Evolutionary conservation across 768 basidiomycete species (phyloP).

Genomic region (Suillus weaverae): DNA sequence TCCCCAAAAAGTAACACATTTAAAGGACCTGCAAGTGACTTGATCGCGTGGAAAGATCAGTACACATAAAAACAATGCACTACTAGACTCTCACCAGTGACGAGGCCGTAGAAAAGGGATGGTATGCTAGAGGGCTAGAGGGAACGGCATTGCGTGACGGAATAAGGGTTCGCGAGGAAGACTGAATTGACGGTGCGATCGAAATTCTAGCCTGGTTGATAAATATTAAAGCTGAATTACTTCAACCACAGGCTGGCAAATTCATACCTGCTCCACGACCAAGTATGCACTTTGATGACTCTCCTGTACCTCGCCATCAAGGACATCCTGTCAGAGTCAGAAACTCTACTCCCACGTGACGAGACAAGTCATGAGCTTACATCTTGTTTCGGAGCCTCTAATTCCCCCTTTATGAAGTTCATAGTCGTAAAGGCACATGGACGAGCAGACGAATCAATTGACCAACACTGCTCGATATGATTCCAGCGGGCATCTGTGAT

Average conservation of each 20-base stretch:
- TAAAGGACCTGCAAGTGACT: not conserved
- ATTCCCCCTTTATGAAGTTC: not conserved
- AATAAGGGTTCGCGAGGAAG: not conserved
- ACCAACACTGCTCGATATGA: slow-evolving; percentile 1
- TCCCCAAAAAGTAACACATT: slow-evolving; percentile 48
- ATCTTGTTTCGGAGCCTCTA: not conserved
- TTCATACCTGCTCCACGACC: not conserved
- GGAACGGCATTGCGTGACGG: not conserved
- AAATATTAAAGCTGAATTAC: not conserved
- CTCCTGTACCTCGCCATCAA: not conserved
- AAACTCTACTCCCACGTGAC: not conserved
- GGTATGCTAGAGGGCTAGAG: not conserved
- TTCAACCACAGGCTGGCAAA: not conserved
- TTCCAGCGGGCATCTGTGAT: not conserved
- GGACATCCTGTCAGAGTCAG: not conserved
- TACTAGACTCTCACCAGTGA: not conserved
- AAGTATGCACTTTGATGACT: not conserved
- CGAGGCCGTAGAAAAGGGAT: not conserved
- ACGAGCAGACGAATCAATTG: not conserved
- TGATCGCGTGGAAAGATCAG: not conserved
- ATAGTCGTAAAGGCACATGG: not conserved
- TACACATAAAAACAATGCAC: not conserved
- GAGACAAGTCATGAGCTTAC: not conserved
- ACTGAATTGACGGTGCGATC: not conserved
- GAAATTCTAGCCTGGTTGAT: not conserved